Evolutionary conservation across 2,329 filamentous ascomycete genomes (phyloP), one percentile per base, ranked within the genome.

Genomic region (Cadophora sp.): DNA sequence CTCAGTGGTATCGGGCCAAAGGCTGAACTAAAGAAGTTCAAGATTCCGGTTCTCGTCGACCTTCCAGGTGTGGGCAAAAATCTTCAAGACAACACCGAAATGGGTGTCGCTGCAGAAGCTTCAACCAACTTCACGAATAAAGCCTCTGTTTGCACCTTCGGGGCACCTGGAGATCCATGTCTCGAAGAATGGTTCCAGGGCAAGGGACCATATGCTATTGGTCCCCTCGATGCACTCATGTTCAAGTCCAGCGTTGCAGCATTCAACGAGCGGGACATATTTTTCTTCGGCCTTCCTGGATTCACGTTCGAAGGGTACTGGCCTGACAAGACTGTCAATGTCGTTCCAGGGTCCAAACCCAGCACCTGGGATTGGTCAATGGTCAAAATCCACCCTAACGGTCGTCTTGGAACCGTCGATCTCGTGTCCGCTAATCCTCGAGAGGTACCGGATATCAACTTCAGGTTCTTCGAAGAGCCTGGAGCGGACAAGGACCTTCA

Each of bases 31-130:
- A 24, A 73, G 27, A 68, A 70, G 41, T 73, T 84, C 72, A 75
- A 79, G 30, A 88, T 89, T 67, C 76, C 80, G 2, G 79, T 88
- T 3, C 71, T 89, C 33, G 85, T 62, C 3, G 82, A 90, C 72
- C 80, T 88, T 0, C 87, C 87, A 0, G 87, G 91, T 9, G 87
- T 91, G n/a, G 89, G 88, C 41, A 81, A 79, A 36, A 89, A 89
- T 76, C 79, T 89, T 1, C 81, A 85, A 83, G 70, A 82, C 83
- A 62, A 84, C 66, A 84, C 84, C 73, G 84, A 84, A 74, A 80
- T 83, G 59, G 77, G 78, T n/a, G 77, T 84, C 27, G 75, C 82
- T 41, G 83, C 80, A 36, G 78, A 83, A 9, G 69, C 78, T 39
- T 74, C 78, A 39, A 66, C 75, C 2, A 75, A 74, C 22, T 82